Conservation (phyloP, 2,329 filamentous ascomycete species). For the Cladosporium sp. region DNA sequence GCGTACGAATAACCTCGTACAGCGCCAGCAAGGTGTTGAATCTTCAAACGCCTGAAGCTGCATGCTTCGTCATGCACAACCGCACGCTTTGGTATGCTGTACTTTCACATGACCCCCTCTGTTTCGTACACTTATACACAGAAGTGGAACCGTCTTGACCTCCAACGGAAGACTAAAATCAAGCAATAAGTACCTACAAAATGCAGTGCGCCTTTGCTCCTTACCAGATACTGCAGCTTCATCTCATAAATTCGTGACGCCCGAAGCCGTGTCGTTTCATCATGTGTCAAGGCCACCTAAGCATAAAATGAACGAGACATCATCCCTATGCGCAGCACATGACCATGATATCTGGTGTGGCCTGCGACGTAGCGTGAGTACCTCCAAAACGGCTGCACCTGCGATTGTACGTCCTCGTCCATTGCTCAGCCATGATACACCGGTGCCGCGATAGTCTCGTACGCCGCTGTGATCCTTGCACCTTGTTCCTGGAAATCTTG, state of each 20-base stretch:
- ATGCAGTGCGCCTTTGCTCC: neutral
- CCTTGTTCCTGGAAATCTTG: neutral
- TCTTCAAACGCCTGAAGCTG: neutral
- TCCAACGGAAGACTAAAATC: neutral
- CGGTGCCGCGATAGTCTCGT: neutral
- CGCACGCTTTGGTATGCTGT: neutral
- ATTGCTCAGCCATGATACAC: neutral
- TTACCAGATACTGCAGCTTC: neutral
- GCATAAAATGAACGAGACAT: neutral
- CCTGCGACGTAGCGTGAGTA: neutral
- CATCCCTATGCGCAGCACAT: neutral
- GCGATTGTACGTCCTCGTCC: neutral
- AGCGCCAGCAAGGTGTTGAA: neutral
- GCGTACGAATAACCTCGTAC: neutral
- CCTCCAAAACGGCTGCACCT: neutral
- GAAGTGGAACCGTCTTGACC: neutral
- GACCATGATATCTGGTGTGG: neutral
- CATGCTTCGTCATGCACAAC: neutral
- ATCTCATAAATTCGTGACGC: neutral
- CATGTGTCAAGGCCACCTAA: neutral
- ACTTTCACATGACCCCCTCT: neutral
- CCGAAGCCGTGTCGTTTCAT: neutral
- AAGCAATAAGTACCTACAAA: neutral
- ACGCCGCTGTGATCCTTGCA: neutral
- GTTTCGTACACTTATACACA: neutral